Percentiles rank a stretch among this genome's conserved stretches.
Evolutionary conservation across 192 early-diverging fungal species (phyloP).

Genomic region (Coemansia sp.): DNA sequence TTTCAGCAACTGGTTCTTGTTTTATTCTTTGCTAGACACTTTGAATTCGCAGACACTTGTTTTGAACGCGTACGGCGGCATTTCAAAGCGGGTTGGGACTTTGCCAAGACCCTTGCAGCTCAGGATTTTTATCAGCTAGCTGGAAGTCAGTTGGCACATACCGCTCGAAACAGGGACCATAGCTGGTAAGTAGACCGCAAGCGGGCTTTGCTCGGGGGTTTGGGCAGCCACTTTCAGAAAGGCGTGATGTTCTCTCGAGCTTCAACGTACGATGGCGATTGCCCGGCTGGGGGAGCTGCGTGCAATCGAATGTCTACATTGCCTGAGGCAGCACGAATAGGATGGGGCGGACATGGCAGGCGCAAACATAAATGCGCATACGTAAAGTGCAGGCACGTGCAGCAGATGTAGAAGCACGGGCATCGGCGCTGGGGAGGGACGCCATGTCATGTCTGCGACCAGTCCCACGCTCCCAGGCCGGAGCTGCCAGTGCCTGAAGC

Average conservation of each 20-base stretch:
- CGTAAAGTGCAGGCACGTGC: not conserved
- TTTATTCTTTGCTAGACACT: not conserved
- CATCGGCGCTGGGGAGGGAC: slow-evolving; percentile 1
- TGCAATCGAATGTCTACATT: slow-evolving; percentile 7
- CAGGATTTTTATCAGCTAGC: not conserved
- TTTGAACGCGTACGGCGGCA: no score
- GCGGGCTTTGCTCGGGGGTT: not conserved
- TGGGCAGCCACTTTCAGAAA: slow-evolving; percentile 10
- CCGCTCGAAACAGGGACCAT: not conserved
- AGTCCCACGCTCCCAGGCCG: not conserved
- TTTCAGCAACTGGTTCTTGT: not conserved
- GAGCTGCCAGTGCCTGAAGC: not conserved
- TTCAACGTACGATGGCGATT: slow-evolving; percentile 7
- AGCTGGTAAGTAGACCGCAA: slow-evolving; percentile 1
- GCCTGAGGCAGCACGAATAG: not conserved
- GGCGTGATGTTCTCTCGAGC: not conserved
- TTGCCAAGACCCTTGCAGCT: not conserved
- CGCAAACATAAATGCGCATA: slow-evolving; percentile 6
- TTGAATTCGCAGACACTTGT: not conserved
- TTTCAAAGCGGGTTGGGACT: no score
- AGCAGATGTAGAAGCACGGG: slow-evolving; percentile 1
- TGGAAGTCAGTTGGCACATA: not conserved
- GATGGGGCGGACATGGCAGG: not conserved
- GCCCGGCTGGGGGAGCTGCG: slow-evolving; percentile 5
- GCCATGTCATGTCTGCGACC: not conserved